Base-by-base conservation (phyloP, 2,329 filamentous ascomycete species). In the Neoarthrinium moseri region DNA sequence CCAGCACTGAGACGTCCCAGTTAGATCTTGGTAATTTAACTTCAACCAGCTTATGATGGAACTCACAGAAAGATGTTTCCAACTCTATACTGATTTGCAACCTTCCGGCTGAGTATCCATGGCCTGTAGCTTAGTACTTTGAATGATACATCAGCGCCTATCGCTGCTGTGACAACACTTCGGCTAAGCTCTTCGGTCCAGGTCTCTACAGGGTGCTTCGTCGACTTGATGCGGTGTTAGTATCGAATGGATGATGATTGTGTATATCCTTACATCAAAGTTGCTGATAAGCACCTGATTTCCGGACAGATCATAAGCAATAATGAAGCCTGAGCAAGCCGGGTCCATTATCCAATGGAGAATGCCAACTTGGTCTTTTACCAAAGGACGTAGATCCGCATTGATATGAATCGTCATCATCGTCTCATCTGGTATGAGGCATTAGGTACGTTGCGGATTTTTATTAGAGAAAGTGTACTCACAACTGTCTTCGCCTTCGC, bases 371-470 rank as follows among this genome's bases (percentile, higher is more conserved):
- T 62, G 56, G 0, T 67, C 58, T 4, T 58, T 56, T 0, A 73
- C 53, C 0, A 73, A 55, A 1, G 66, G 61, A 0, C 66, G 59
- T 3, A 72, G 55, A 35, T 73, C 57, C 0, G 68, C 67, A 32
- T 70, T 69, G 50, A 73, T 65, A 33, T 73, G 69, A 12, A 73
- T 72, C 0, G 69, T 72, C 70, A 73, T 72, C 69, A 72, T 72
- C 0, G 67, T 71, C 45, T 71, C 68, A 29, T 68, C 66, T 69
- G 3, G 18, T 13, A 12, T 12, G 11, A 17, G 18, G 18, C 2
- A 13, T 18, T 1, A 15, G 8, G 13, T 7, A 35, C 8, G 10
- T 41, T 20, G 11, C 5, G 15, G 10, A 20, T 15, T 15, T 4
- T 22, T 1, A 10, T 29, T 15, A 6, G n/a, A n/a, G 15, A 11